Conservation (phyloP, 208 protist species). For the Blechomonas ayalai region DNA sequence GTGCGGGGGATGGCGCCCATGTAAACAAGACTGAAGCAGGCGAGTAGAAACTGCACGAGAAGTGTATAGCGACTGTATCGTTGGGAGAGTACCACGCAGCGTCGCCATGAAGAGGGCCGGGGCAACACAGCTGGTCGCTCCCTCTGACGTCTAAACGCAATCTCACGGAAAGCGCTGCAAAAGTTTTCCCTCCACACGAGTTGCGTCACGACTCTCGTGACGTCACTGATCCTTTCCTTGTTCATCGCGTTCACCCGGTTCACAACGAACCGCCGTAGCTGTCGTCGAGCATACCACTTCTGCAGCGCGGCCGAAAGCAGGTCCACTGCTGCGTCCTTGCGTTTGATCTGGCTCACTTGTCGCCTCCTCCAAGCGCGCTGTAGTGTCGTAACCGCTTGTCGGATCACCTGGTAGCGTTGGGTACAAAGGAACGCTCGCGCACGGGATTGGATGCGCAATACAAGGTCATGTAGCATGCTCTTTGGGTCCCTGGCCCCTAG, state of each 20-base stretch:
- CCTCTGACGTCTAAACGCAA: slow-evolving; percentile 29
- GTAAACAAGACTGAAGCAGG: slow-evolving; percentile 49
- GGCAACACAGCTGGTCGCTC: slow-evolving; percentile 1
- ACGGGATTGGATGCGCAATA: slow-evolving; percentile 1
- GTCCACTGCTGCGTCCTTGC: background rate
- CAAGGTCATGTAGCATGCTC: background rate
- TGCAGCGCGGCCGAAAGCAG: slow-evolving; percentile 2
- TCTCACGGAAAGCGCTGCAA: slow-evolving; percentile 42
- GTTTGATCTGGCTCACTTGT: slow-evolving; percentile 8
- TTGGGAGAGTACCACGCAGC: slow-evolving; percentile 1
- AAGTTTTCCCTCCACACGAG: slow-evolving; percentile 79
- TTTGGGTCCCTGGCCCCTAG: background rate
- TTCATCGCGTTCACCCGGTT: background rate
- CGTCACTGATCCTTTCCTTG: slow-evolving; percentile 4
- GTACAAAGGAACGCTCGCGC: background rate
- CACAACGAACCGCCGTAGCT: background rate
- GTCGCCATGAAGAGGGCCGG: slow-evolving; percentile 8
- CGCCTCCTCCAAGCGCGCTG: slow-evolving; percentile 10
- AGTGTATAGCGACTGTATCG: slow-evolving; percentile 18
- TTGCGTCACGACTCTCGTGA: slow-evolving; percentile 40
- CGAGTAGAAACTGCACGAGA: slow-evolving; percentile 37
- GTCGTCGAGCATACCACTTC: background rate
- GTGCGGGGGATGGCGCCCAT: slow-evolving; percentile 37
- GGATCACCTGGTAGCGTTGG: background rate
- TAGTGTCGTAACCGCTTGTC: background rate